phyloP scores from a whole-genome alignment of 2,329 filamentous ascomycete genomes.

The Calonectria montana region DNA sequence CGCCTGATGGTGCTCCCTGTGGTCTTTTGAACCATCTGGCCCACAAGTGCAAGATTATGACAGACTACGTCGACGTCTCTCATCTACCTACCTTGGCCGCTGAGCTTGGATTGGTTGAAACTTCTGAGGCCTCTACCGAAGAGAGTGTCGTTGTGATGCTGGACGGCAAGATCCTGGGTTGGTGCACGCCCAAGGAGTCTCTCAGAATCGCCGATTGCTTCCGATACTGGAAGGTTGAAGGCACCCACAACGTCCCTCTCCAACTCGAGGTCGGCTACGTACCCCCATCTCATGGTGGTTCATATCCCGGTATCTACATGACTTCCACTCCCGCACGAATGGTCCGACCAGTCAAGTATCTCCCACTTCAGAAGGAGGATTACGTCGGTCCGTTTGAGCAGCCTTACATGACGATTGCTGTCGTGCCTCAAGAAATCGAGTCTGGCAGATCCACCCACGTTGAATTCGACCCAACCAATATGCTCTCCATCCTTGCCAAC shows the following conservation, averaged over 20 bases:
- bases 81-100: constrained; percentile 78
- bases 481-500: constrained; percentile 96
- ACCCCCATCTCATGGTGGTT: constrained; percentile 88
- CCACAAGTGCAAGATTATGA: constrained; percentile 93
- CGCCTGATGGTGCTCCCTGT: constrained; percentile 94
- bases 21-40: constrained; percentile 94
- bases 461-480: constrained; percentile 94
- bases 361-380: constrained; percentile 87
- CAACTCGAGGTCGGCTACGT: constrained; percentile 94
- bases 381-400: constrained; percentile 95
- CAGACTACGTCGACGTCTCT: constrained; percentile 78
- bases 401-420: constrained; percentile 97
- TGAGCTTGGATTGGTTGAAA: constrained; percentile 81
- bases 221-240: constrained; percentile 95
- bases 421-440: constrained; percentile 85
- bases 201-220: constrained; percentile 86
- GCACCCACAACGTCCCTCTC: constrained; percentile 80
- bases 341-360: constrained; percentile 91
- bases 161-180: constrained; percentile 90
- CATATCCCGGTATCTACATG: constrained; percentile 96
- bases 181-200: constrained; percentile 87
- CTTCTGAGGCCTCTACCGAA: constrained; percentile 80
- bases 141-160: constrained; percentile 92
- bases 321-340: constrained; percentile 87
- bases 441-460: constrained; percentile 94